Evolutionary conservation across 148 eudicot species (phyloP).

Genomic region (Nepenthes mirabilis): DNA sequence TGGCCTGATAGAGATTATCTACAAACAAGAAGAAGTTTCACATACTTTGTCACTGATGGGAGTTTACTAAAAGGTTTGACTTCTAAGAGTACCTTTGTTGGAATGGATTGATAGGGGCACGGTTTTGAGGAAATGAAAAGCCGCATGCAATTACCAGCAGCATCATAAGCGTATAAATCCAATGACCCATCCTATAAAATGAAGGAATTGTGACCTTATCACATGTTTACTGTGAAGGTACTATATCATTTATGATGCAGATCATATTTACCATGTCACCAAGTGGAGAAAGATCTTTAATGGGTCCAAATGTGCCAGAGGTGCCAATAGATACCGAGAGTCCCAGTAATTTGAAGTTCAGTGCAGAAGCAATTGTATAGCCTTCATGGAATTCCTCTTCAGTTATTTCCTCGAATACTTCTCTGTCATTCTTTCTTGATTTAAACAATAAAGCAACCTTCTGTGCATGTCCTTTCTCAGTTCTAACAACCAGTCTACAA

Average conservation of each 20-base stretch:
- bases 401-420: slow-evolving; percentile 53
- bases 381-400: slow-evolving; percentile 90
- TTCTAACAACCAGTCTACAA: slow-evolving; percentile 42
- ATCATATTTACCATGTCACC: slow-evolving; percentile 66
- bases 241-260: neutral
- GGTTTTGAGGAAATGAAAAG: slow-evolving; percentile 85
- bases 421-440: slow-evolving; percentile 35
- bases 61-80: slow-evolving; percentile 4
- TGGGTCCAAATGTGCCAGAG: slow-evolving; percentile 54
- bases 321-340: slow-evolving; percentile 51
- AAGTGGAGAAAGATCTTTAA: slow-evolving; percentile 74
- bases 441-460: slow-evolving; percentile 39
- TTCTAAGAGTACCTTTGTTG: slow-evolving; percentile 63
- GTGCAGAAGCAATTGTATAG: slow-evolving; percentile 71
- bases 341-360: slow-evolving; percentile 67
- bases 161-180: slow-evolving; percentile 65
- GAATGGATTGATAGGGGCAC: slow-evolving; percentile 76
- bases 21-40: slow-evolving; percentile 6
- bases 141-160: slow-evolving; percentile 65
- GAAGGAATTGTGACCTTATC: neutral
- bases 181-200: slow-evolving; percentile 69
- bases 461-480: slow-evolving; percentile 19
- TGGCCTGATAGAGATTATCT: slow-evolving; percentile 83
- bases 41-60: slow-evolving; percentile 1
- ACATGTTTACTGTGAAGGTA: neutral